A percentile compares a stretch with the other conserved stretches of the same genome.
Conservation (phyloP, 768 basidiomycete species). For the Naganishia vaughanmartiniae region DNA sequence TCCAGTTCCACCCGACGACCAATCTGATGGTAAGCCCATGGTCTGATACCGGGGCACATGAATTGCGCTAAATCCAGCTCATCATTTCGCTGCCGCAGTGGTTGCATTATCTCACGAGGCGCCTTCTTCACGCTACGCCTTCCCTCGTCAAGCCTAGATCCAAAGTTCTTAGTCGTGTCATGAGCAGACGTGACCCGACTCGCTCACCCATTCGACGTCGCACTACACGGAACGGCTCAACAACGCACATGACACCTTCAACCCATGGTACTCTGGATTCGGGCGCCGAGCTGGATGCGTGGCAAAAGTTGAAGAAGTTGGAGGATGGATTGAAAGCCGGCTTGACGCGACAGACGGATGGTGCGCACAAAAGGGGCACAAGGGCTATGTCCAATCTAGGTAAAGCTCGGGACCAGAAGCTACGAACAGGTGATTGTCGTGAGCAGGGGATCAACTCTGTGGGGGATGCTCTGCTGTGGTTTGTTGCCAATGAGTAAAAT, state of each 20-base stretch:
- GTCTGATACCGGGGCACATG: neutral
- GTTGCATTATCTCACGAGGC: constrained; percentile 29
- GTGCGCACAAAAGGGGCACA: neutral
- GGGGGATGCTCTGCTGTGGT: neutral
- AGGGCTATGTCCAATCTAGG: neutral
- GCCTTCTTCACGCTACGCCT: constrained; percentile 25
- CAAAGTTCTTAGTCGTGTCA: constrained; percentile 14
- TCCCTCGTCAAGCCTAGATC: constrained; percentile 28
- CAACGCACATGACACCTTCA: neutral
- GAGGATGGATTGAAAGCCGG: constrained; percentile 9
- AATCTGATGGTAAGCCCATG: constrained; percentile 75
- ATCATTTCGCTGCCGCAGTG: constrained; percentile 12
- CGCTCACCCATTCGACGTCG: constrained; percentile 20
- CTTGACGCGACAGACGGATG: neutral
- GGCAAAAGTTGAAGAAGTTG: constrained; percentile 11
- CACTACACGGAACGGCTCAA: neutral
- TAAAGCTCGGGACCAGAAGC: neutral
- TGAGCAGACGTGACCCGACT: constrained; percentile 11
- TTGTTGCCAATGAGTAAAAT: constrained; percentile 3
- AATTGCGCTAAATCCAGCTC: neutral
- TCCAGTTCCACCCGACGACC: constrained; percentile 71
- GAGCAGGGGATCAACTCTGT: neutral
- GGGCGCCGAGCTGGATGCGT: constrained; percentile 14
- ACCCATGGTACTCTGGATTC: neutral
- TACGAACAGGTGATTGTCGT: neutral